Evolutionary conservation across 1,284 basidiomycete genomes (phyloP).

Genomic region (Xanthoconium separans): DNA sequence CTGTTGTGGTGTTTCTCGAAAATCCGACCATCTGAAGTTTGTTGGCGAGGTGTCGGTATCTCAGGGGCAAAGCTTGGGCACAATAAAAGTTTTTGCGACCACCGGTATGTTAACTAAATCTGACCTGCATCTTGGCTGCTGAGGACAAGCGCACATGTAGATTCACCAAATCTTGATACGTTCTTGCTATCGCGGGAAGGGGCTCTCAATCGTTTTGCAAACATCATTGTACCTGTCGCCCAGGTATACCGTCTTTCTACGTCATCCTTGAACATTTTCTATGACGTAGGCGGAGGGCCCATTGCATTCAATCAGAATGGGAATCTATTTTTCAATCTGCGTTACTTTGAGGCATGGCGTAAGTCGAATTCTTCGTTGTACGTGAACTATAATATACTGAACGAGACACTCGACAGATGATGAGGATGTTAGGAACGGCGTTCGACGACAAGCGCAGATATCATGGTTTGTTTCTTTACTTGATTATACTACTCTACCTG

Average conservation of each 20-base stretch:
- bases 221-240: constrained; percentile 58
- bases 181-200: constrained; percentile 55
- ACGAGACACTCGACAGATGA: constrained; percentile 47
- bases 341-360: no score
- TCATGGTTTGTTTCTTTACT: constrained; percentile 54
- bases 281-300: constrained; percentile 76
- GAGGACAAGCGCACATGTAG: constrained; percentile 32
- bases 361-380: no score
- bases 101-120: constrained; percentile 48
- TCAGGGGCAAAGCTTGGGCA: constrained; percentile 26
- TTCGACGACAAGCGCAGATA: constrained; percentile 67
- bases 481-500: not conserved
- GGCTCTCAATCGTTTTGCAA: constrained; percentile 65
- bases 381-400: no score
- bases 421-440: constrained; percentile 56
- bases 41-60: not conserved
- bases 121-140: not conserved
- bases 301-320: constrained; percentile 54
- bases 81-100: constrained; percentile 67
- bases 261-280: constrained; percentile 83
- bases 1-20: constrained; percentile 81
- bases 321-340: no score
- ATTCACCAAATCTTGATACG: constrained; percentile 49
- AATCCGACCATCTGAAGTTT: not conserved
- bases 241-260: constrained; percentile 64